A percentile compares a stretch with the other conserved stretches of the same genome.
These are phyloP conservation scores for Cystofilobasidium capitatum DNA, from an alignment of 768 basidiomycete genomes.

Conservation along the genomic window DNA sequence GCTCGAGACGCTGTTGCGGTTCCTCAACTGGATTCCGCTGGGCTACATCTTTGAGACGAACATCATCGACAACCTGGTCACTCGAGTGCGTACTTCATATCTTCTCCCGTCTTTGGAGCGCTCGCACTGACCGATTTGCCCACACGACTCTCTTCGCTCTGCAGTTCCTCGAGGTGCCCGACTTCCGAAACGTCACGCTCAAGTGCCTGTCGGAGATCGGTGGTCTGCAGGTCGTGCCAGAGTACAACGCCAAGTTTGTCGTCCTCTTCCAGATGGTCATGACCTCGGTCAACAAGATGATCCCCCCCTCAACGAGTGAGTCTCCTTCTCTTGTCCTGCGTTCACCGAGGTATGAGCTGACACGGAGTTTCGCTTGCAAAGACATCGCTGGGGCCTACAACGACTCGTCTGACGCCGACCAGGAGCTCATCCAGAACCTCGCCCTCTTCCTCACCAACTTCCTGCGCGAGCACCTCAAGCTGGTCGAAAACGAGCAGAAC, in stretches of 20 bases:
- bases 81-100: conserved; percentile 43
- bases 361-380: conserved; percentile 17
- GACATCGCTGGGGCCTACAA: conserved; percentile 85
- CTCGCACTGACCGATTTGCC: neutral
- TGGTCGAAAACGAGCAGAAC: conserved; percentile 83
- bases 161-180: conserved; percentile 90
- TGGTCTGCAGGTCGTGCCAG: conserved; percentile 81
- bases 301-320: conserved; percentile 73
- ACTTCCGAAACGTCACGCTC: conserved; percentile 93
- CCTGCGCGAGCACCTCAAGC: conserved; percentile 80
- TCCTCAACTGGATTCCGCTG: conserved; percentile 98
- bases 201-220: conserved; percentile 97
- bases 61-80: conserved; percentile 85
- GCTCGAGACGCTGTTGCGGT: conserved; percentile 83
- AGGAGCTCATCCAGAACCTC: conserved; percentile 93
- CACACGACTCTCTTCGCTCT: neutral
- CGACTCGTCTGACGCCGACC: conserved; percentile 79
- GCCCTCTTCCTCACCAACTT: conserved; percentile 97
- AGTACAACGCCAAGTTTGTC: conserved; percentile 97
- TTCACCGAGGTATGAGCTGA: conserved; percentile 3
- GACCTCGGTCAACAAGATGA: conserved; percentile 94
- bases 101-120: neutral
- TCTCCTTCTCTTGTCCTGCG: neutral
- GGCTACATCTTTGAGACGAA: conserved; percentile 98
- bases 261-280: conserved; percentile 97